Percentiles rank a stretch among this genome's conserved stretches.
Evolutionary conservation across 116 monocot genomes (phyloP).

Genomic region (Phalaenopsis hybrid): DNA sequence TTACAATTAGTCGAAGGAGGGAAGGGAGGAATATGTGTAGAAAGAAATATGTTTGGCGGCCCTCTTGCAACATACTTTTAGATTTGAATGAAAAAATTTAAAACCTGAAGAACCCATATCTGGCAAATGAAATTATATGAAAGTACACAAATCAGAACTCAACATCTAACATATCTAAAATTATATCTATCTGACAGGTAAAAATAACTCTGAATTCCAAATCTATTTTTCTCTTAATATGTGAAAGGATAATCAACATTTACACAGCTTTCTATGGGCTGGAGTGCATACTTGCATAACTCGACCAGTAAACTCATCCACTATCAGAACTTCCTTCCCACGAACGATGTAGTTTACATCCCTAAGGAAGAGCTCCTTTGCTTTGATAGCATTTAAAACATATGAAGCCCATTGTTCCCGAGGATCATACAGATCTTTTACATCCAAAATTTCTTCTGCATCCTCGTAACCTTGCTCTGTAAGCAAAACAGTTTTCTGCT

Average conservation of each 20-base stretch:
- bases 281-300: constrained; percentile 78
- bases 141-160: not conserved
- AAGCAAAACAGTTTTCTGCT: constrained; percentile 86
- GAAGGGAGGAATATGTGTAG: not conserved
- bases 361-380: constrained; percentile 91
- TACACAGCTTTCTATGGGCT: not conserved
- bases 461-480: constrained; percentile 97
- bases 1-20: not conserved
- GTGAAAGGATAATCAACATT: not conserved
- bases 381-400: constrained; percentile 89
- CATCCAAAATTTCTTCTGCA: constrained; percentile 91
- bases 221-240: not conserved
- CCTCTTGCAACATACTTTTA: not conserved
- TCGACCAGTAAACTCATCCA: constrained; percentile 97
- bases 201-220: not conserved
- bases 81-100: not conserved
- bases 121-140: not conserved
- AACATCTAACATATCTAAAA: not conserved
- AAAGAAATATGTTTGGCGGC: not conserved
- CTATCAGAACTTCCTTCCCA: constrained; percentile 86
- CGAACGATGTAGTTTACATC: constrained; percentile 96
- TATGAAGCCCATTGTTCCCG: constrained; percentile 95
- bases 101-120: not conserved
- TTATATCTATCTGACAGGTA: not conserved
- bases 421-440: constrained; percentile 98